These are phyloP conservation scores for Colletotrichum incanum DNA, from an alignment of 2,329 filamentous ascomycete genomes.

Conservation along the genomic window DNA sequence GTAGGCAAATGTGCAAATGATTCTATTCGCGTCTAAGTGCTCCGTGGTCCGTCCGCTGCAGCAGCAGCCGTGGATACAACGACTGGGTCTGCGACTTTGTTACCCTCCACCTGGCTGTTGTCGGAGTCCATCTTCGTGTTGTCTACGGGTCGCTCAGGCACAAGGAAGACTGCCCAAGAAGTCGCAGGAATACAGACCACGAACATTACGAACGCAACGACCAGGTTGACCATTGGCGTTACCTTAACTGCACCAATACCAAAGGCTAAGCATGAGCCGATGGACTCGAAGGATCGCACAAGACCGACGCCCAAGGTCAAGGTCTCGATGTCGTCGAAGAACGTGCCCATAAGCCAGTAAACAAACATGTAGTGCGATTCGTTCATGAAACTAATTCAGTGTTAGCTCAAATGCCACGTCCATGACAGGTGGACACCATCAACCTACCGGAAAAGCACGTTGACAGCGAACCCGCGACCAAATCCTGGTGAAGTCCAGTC, in stretches of 20 bases:
- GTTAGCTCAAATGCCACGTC: conserved; percentile 12
- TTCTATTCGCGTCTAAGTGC: not conserved
- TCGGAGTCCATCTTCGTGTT: conserved; percentile 29
- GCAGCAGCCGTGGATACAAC: conserved; percentile 14
- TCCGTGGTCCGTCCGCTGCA: conserved; percentile 17
- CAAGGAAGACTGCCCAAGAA: conserved; percentile 53
- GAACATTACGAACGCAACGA: conserved; percentile 65
- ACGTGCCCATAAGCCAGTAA: conserved; percentile 66
- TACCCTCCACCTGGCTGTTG: conserved; percentile 1
- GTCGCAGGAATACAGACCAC: conserved; percentile 57
- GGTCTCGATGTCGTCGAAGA: conserved; percentile 66
- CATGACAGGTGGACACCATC: conserved; percentile 3
- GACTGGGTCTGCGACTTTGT: conserved; percentile 16
- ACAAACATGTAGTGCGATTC: conserved; percentile 68
- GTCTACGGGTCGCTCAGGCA: conserved; percentile 53
- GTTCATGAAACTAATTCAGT: conserved; percentile 59
- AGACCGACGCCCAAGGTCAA: conserved; percentile 65
- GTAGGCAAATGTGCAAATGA: too few relatives aligned
- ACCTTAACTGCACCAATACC: conserved; percentile 64
- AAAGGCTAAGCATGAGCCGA: conserved; percentile 63
- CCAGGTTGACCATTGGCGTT: conserved; percentile 63
- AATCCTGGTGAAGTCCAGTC: conserved; percentile 63
- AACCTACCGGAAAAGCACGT: conserved; percentile 61
- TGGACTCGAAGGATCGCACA: conserved; percentile 64
- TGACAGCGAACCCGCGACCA: conserved; percentile 62